These are phyloP conservation scores for Penicillium sclerotigenum DNA, from an alignment of 2,329 filamentous ascomycete genomes.

Conservation along the genomic window DNA sequence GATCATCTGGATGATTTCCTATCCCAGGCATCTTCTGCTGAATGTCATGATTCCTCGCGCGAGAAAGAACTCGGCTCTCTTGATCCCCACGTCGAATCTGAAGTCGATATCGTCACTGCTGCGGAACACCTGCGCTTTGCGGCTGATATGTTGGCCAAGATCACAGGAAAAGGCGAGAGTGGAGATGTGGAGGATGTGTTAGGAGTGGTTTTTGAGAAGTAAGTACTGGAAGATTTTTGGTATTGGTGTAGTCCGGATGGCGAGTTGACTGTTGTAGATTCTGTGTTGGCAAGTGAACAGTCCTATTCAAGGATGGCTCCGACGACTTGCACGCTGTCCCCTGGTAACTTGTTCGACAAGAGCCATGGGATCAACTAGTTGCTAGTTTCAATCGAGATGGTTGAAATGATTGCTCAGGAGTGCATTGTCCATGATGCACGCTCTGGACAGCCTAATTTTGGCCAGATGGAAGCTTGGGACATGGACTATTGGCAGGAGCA, in stretches of 20 bases:
- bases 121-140: conserved; percentile 84
- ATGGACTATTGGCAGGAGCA: conserved; percentile 10
- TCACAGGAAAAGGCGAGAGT: conserved; percentile 79
- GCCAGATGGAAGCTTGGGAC: background rate
- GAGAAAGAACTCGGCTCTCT: conserved; percentile 11
- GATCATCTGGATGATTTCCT: conserved; percentile 71
- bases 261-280: conserved; percentile 44
- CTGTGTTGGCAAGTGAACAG: conserved; percentile 53
- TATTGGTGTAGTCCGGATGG: background rate
- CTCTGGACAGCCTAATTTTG: background rate
- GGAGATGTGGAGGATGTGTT: conserved; percentile 94
- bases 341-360: too few relatives aligned
- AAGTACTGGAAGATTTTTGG: conserved; percentile 39
- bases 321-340: background rate
- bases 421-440: background rate
- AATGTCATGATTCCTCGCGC: conserved; percentile 3
- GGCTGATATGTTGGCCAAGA: conserved; percentile 74
- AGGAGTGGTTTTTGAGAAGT: conserved; percentile 98
- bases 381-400: background rate
- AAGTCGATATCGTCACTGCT: conserved; percentile 78
- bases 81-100: conserved; percentile 18
- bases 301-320: background rate
- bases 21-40: conserved; percentile 46
- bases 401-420: background rate
- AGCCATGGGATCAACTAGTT: background rate